Percentiles rank a stretch among this genome's conserved stretches.
Conservation (phyloP, 2,329 filamentous ascomycete species). For the Alternaria arbusti region DNA sequence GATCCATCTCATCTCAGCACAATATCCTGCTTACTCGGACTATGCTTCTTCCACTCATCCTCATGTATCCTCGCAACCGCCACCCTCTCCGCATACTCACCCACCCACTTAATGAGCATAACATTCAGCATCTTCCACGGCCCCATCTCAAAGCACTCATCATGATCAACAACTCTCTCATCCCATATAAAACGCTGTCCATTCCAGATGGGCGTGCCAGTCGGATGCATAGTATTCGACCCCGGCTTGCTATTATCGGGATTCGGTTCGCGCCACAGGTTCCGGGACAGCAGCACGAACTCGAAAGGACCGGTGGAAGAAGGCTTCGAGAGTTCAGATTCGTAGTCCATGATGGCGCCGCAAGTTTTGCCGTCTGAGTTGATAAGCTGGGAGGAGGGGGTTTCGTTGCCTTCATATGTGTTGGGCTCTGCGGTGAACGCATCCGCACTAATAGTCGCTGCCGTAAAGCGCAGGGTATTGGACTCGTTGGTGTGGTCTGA, state of each 20-base stretch:
- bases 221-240: conserved; percentile 33
- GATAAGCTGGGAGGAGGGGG: conserved; percentile 36
- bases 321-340: conserved; percentile 25
- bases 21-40: conserved; percentile 31
- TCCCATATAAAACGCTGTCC: conserved; percentile 37
- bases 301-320: conserved; percentile 31
- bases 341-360: conserved; percentile 42
- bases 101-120: conserved; percentile 41
- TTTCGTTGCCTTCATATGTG: conserved; percentile 23
- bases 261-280: conserved; percentile 27
- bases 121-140: conserved; percentile 45
- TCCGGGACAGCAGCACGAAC: conserved; percentile 39
- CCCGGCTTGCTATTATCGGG: conserved; percentile 18
- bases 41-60: conserved; percentile 32
- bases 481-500: conserved; percentile 23
- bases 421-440: conserved; percentile 36
- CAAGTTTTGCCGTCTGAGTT: conserved; percentile 29
- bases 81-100: conserved; percentile 33
- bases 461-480: conserved; percentile 34
- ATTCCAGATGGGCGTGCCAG: conserved; percentile 43
- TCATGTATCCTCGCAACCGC: conserved; percentile 44
- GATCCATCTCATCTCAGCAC: conserved; percentile 30
- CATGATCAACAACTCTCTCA: conserved; percentile 35
- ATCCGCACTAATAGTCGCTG: conserved; percentile 32
- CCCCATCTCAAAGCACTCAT: conserved; percentile 23